phyloP scores from a whole-genome alignment of 78 protist genomes.

The Creolimax fragrantissima region DNA sequence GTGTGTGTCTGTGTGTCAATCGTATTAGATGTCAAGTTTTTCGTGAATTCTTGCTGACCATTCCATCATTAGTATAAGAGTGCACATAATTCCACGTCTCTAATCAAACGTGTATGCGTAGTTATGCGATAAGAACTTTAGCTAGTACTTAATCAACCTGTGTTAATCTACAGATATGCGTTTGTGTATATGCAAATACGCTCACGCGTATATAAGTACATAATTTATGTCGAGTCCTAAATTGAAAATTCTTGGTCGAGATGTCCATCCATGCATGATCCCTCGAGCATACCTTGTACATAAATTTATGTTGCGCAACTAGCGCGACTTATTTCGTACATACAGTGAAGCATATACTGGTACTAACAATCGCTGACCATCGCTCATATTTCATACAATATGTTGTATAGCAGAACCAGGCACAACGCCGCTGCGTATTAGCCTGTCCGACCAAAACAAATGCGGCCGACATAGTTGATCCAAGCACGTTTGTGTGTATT shows the following conservation, averaged over 20 bases:
- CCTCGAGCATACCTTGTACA: background rate
- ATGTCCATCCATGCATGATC: background rate
- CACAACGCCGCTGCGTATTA: background rate
- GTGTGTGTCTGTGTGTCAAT: background rate
- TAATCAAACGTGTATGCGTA: background rate
- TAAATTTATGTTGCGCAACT: too few relatives aligned
- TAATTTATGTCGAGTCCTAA: background rate
- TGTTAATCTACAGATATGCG: background rate
- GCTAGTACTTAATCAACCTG: background rate
- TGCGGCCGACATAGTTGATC: background rate
- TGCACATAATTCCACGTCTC: background rate
- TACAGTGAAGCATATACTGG: background rate
- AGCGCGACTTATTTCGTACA: too few relatives aligned
- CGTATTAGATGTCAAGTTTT: too few relatives aligned
- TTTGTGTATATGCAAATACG: background rate
- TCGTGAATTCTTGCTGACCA: too few relatives aligned
- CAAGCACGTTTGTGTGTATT: background rate
- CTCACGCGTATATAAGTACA: background rate
- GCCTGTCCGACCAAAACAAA: background rate
- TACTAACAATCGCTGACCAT: background rate
- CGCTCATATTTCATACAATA: background rate
- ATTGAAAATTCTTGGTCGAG: background rate
- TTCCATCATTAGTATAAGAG: too few relatives aligned
- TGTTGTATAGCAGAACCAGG: background rate
- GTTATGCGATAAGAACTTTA: background rate